Evolutionary conservation across 2,329 filamentous ascomycete species (phyloP).

Genomic region (Ceratocystis eucalypticola): DNA sequence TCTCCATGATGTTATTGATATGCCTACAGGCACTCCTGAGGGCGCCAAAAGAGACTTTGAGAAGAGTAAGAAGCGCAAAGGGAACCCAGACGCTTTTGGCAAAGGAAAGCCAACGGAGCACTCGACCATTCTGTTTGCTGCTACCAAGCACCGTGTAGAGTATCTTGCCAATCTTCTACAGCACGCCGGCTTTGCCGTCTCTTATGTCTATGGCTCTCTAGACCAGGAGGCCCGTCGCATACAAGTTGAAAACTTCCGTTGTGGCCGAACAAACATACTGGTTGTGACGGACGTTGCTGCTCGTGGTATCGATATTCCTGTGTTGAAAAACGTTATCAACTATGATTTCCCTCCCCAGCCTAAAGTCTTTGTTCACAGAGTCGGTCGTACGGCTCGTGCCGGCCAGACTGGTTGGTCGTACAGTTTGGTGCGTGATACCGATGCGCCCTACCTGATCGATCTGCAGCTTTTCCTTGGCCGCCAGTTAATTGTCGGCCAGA

Average conservation of each 20-base stretch:
- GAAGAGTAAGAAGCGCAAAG: conserved; percentile 57
- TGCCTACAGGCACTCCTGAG: conserved; percentile 56
- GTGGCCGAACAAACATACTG: conserved; percentile 72
- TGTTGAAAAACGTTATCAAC: conserved; percentile 94
- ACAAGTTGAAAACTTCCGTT: conserved; percentile 80
- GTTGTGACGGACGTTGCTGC: conserved; percentile 96
- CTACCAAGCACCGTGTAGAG: conserved; percentile 95
- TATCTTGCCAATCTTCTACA: conserved; percentile 74
- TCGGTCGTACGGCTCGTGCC: conserved; percentile 88
- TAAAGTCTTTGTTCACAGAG: conserved; percentile 92
- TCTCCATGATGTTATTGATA: conserved; percentile 80
- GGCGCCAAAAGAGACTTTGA: conserved; percentile 34
- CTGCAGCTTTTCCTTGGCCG: conserved; percentile 89
- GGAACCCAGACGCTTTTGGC: conserved; percentile 39
- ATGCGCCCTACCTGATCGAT: conserved; percentile 85
- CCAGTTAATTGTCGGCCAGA: conserved; percentile 61
- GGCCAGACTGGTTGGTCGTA: conserved; percentile 90
- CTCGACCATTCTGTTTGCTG: conserved; percentile 88
- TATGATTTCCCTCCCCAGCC: conserved; percentile 96
- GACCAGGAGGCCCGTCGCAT: conserved; percentile 88
- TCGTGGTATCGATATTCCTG: conserved; percentile 92
- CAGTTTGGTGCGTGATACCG: conserved; percentile 74
- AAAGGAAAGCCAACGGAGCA: conserved; percentile 68
- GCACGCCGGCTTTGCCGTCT: conserved; percentile 72
- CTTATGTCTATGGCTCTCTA: conserved; percentile 85